phyloP scores from a whole-genome alignment of 2,329 filamentous ascomycete genomes.

The Claviceps africana region DNA sequence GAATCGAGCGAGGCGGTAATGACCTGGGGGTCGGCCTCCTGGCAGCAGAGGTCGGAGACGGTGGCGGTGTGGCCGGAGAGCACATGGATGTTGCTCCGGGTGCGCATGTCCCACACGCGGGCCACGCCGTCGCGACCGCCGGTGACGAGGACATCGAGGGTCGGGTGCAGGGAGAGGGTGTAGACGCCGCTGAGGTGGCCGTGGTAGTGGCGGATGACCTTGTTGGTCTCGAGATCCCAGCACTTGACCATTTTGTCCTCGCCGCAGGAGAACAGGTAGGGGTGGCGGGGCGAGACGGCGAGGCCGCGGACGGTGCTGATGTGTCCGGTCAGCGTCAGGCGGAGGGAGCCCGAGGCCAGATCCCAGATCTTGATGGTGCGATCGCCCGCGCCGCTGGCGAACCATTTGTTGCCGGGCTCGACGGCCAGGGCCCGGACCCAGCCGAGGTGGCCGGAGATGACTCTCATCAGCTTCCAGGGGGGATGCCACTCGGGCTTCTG shows the following conservation, averaged over 20 bases:
- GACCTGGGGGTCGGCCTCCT: slow-evolving; percentile 92
- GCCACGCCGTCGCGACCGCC: slow-evolving; percentile 90
- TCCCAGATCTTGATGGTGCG: slow-evolving; percentile 99
- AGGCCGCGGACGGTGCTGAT: slow-evolving; percentile 87
- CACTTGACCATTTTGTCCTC: slow-evolving; percentile 99
- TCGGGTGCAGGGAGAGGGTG: slow-evolving; percentile 82
- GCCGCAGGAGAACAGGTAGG: slow-evolving; percentile 92
- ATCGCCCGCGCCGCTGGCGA: slow-evolving; percentile 88
- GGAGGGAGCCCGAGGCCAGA: slow-evolving; percentile 70
- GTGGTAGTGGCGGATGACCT: slow-evolving; percentile 95
- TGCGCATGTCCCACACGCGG: slow-evolving; percentile 97
- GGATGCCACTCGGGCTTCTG: slow-evolving; percentile 84
- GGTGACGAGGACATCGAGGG: slow-evolving; percentile 85
- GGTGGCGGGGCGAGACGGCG: slow-evolving; percentile 83
- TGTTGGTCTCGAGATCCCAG: slow-evolving; percentile 99
- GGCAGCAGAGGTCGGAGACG: slow-evolving; percentile 76
- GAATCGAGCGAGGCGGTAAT: slow-evolving; percentile 87
- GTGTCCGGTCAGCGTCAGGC: slow-evolving; percentile 80
- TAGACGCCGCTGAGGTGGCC: slow-evolving; percentile 95
- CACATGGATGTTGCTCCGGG: slow-evolving; percentile 88
- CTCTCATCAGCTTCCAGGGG: slow-evolving; percentile 96
- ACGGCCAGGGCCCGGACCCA: slow-evolving; percentile 87
- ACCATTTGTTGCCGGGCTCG: slow-evolving; percentile 95
- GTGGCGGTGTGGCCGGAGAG: slow-evolving; percentile 83
- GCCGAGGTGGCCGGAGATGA: slow-evolving; percentile 89